Base-by-base conservation (phyloP, 495 filamentous ascomycete genomes). In the Penicillium silybi region DNA sequence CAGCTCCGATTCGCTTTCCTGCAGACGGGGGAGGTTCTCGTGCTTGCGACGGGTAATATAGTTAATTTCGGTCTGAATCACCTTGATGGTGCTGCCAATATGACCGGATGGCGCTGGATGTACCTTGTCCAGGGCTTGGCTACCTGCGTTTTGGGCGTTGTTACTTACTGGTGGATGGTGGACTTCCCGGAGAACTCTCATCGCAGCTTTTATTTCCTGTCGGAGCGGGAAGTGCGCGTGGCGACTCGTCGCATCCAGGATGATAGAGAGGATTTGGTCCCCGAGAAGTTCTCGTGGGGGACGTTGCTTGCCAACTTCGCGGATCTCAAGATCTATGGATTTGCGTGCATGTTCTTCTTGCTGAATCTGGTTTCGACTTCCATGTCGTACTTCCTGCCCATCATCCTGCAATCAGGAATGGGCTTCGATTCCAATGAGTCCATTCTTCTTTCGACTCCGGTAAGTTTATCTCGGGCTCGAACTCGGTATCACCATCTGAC, bases 31-130 rank as follows among this genome's bases (percentile, higher is more conserved):
- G 80, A 89, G 59, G 83, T 88, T 13, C 67, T 83, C 17, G 75
- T 87, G 1, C 69, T 90, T 2, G 86, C 87, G 0, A 86, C 85
- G 0, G 88, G 86, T 9, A 78, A 78, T 25, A 82, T 90, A 50
- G 80, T 90, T 55, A 89, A 89, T 63, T 90, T 77, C 51, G 85
- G 81, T 4, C 74, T 90, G 18, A 86, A 88, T 47, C 76, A 81
- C 39, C 68, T 87, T 7, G 56, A 87, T 57, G 86, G 86, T 0
- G 64, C 58, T 4, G 73, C 68, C 4, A 83, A 81, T 1, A 56
- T 90, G 11, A 79, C 77, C 6, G 86, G 87, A 10, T 91, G 87
- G 87, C 76, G 85, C 15, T 90, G 85, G 80, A 89, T 89, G 82
- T 90, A 82, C 50, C 61, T 90, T 6, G 82, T 90, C 2, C 86